These are phyloP conservation scores for Trichoderma sp. DNA, from an alignment of 2,329 filamentous ascomycete species.

Conservation along the genomic window DNA sequence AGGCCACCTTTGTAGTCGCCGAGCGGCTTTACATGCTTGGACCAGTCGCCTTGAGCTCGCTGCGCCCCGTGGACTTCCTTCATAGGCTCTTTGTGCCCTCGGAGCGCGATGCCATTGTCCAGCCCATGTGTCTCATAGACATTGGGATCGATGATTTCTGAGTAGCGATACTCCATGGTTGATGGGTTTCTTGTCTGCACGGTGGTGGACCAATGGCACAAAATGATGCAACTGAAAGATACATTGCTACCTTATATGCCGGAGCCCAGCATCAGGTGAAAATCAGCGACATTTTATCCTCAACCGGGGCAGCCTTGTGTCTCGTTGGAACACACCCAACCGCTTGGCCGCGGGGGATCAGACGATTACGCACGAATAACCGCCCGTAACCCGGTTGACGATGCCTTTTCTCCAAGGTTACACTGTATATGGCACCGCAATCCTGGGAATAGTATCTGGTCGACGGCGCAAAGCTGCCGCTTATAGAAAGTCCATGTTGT, in stretches of 20 bases:
- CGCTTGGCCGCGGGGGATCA: not conserved
- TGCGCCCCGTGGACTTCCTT: not conserved
- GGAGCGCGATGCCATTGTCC: slow-evolving; percentile 7
- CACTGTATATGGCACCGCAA: not conserved
- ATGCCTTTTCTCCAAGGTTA: not conserved
- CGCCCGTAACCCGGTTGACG: not conserved
- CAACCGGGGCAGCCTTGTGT: not conserved
- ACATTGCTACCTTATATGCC: not conserved
- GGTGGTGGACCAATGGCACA: not conserved
- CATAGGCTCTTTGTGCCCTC: slow-evolving; percentile 9
- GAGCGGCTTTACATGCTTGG: not conserved
- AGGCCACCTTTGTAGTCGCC: slow-evolving; percentile 3
- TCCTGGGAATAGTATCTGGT: not conserved
- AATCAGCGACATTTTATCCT: slow-evolving; percentile 8
- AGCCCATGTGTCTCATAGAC: slow-evolving; percentile 4
- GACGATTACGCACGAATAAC: not conserved
- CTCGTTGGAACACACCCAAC: not conserved
- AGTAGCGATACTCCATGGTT: slow-evolving; percentile 8
- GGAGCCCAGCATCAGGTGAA: not conserved
- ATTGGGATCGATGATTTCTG: slow-evolving; percentile 1
- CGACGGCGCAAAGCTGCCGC: not conserved
- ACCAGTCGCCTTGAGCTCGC: slow-evolving; percentile 6
- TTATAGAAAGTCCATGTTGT: not conserved
- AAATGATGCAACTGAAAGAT: not conserved
- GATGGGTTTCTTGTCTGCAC: not conserved